Conservation (phyloP, 2,329 filamentous ascomycete species). For the Aspergillus calidoustus region DNA sequence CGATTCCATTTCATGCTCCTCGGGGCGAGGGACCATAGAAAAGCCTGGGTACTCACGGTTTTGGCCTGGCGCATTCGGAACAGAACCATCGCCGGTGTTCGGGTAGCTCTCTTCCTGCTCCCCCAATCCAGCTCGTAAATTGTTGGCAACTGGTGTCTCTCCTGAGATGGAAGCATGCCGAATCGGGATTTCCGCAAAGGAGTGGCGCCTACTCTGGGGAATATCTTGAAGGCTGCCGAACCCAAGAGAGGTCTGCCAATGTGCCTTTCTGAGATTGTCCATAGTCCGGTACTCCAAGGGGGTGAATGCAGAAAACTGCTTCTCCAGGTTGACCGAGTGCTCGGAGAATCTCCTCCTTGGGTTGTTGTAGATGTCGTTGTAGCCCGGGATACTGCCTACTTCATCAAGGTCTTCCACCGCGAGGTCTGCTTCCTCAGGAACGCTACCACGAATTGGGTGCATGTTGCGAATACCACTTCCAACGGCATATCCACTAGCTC, state of each 20-base stretch:
- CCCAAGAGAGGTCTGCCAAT: conserved; percentile 57
- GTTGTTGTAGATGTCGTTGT: conserved; percentile 44
- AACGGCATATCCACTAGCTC: conserved; percentile 39
- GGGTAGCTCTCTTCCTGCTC: conserved; percentile 45
- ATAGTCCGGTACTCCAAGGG: conserved; percentile 49
- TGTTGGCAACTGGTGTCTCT: conserved; percentile 33
- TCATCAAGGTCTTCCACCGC: conserved; percentile 52
- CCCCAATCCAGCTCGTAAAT: conserved; percentile 30
- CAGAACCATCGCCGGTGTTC: conserved; percentile 41
- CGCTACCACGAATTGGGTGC: conserved; percentile 47
- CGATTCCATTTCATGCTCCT: conserved; percentile 38
- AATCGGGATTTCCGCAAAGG: conserved; percentile 56
- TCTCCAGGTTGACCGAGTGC: conserved; percentile 47
- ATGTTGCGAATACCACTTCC: conserved; percentile 37
- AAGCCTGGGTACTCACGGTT: conserved; percentile 49
- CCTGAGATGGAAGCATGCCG: conserved; percentile 50
- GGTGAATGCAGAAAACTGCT: conserved; percentile 42
- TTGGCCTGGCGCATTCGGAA: conserved; percentile 43
- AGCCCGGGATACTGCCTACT: conserved; percentile 44
- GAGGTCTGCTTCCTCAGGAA: conserved; percentile 50
- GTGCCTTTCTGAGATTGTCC: conserved; percentile 52
- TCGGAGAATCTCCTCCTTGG: conserved; percentile 50
- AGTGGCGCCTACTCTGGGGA: conserved; percentile 56
- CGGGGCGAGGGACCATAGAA: conserved; percentile 37
- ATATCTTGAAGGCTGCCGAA: conserved; percentile 52